Conservation (phyloP, 2,329 filamentous ascomycete genomes). For the Proliferodiscus dingleyae region DNA sequence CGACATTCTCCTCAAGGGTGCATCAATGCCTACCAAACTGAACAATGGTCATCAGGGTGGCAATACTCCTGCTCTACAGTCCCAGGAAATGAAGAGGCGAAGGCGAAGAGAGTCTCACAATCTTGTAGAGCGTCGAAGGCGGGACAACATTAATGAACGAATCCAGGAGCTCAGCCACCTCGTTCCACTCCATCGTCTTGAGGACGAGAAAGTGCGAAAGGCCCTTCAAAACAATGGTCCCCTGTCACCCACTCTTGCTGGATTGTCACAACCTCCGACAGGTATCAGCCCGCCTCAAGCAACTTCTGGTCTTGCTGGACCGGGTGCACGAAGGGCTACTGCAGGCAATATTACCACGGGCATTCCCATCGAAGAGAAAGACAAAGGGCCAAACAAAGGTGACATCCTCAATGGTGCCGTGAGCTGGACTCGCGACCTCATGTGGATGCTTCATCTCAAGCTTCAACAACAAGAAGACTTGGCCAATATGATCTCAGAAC, state of each 20-base stretch:
- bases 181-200: conserved; percentile 84
- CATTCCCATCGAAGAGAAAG: conserved; percentile 90
- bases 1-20: conserved; percentile 83
- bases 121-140: conserved; percentile 84
- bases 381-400: conserved; percentile 98
- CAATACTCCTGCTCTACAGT: conserved; percentile 47
- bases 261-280: conserved; percentile 45
- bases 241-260: conserved; percentile 74
- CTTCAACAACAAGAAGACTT: conserved; percentile 86
- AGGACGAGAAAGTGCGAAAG: conserved; percentile 96
- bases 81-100: conserved; percentile 90
- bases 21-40: conserved; percentile 87
- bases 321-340: conserved; percentile 72
- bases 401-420: conserved; percentile 97
- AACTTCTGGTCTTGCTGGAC: conserved; percentile 82
- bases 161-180: conserved; percentile 95
- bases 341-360: conserved; percentile 86
- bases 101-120: conserved; percentile 93
- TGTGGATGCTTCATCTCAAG: conserved; percentile 93
- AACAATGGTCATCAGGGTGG: conserved; percentile 35
- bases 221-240: conserved; percentile 89
- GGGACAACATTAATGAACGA: conserved; percentile 97
- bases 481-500: conserved; percentile 64
- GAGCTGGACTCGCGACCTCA: conserved; percentile 93
- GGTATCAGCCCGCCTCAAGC: conserved; percentile 66